Evolutionary conservation across 1,139 yeast species (phyloP).

Genomic region (Magnusiomyces sp.): DNA sequence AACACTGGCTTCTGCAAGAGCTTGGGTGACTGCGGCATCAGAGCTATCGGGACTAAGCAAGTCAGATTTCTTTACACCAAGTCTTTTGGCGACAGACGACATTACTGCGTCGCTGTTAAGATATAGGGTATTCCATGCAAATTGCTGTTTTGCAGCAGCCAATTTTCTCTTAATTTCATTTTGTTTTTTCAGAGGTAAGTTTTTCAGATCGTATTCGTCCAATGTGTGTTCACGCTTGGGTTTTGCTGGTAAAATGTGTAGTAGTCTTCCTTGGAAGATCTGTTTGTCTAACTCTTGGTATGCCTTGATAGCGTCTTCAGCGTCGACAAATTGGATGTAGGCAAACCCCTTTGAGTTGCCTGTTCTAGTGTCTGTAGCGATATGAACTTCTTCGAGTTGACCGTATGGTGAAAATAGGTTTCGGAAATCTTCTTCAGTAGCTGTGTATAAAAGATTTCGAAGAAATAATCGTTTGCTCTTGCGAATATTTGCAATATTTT

Average conservation of each 20-base stretch:
- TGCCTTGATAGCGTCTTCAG: conserved; percentile 70
- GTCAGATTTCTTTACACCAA: conserved; percentile 78
- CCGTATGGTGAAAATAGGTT: conserved; percentile 46
- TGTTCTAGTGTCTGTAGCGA: conserved; percentile 84
- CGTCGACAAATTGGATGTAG: conserved; percentile 59
- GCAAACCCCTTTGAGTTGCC: conserved; percentile 93
- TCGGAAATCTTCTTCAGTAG: conserved; percentile 72
- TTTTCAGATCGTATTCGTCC: conserved; percentile 84
- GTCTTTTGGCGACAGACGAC: conserved; percentile 75
- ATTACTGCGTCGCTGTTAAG: conserved; percentile 89
- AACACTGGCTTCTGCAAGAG: conserved; percentile 94
- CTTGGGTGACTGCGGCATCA: conserved; percentile 92
- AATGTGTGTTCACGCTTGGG: conserved; percentile 61
- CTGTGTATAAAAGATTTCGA: conserved; percentile 73
- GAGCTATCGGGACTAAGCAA: conserved; percentile 82
- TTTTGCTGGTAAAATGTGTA: conserved; percentile 84
- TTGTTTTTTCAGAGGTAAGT: conserved; percentile 87
- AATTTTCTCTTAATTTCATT: conserved; percentile 73
- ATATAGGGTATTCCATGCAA: conserved; percentile 91
- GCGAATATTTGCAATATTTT: conserved; percentile 43
- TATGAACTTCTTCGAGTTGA: conserved; percentile 50
- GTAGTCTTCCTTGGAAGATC: conserved; percentile 86
- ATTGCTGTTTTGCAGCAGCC: conserved; percentile 76
- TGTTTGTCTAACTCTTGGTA: conserved; percentile 70
- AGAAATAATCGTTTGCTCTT: conserved; percentile 78